Base-by-base conservation (phyloP, 139 green algal genomes). In the Cymbomonas tetramitiformis region DNA sequence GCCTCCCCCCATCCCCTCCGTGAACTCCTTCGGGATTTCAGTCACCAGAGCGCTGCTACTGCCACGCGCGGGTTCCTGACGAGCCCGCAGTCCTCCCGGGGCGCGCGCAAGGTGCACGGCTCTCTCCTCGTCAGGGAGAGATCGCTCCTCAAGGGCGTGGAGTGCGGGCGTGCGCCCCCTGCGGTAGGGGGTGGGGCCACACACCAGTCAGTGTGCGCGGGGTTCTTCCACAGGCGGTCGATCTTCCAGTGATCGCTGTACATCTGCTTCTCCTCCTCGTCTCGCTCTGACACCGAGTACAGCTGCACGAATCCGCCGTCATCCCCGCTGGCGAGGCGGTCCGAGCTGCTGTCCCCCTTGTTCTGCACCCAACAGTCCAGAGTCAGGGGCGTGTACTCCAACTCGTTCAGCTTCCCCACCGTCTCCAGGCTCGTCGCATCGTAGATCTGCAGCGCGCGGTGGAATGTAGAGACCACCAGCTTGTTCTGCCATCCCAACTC, bases 201-300 rank as follows among this genome's bases (percentile, higher is more conserved):
- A n/a, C n/a, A n/a, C n/a, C 62, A 70, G 44, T 64, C 53, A 18
- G 30, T 49, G 62, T 70, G 62, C 7, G 24, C 8, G 26, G 34
- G 34, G n/a, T 44, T 6, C 23, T 51, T 47, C 32, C 30, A 48
- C 21, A 34, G 34, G n/a, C 5, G 23, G 7, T 31, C 23, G 21
- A 54, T 39, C 46, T 15, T 12, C 8, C 34, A 18, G 8, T 12
- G 8, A 28, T 54, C 8, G 9, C n/a, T 15, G 4, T 4, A 5
- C 21, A 19, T 5, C 46, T 18, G 15, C 46, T 12, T 34, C 5
- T 54, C 46, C 21, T 21, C 46, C 4, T 54, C 46, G 4, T 26
- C 24, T 28, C 23, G 34, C 15, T 54, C 46, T 5, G 24, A 39
- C 21, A 38, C 21, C 46, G 4, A 21, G 26, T n/a, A 12, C n/a